Conservation (phyloP, 352 stramenopile genomes). For the Pythium sp. region DNA sequence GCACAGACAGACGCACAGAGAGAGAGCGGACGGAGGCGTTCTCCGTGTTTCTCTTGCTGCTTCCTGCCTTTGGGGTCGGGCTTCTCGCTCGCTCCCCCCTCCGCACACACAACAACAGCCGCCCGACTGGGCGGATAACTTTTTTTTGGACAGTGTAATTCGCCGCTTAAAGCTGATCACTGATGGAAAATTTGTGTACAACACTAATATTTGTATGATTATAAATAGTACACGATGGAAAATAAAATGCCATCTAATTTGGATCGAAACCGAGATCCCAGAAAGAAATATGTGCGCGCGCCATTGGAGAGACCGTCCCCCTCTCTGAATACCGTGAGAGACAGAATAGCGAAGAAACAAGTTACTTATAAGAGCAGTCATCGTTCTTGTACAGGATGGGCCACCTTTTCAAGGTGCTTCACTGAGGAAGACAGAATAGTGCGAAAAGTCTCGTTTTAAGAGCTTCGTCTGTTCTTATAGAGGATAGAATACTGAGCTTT, state of each 20-base stretch:
- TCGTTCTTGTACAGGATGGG: constrained; percentile 1
- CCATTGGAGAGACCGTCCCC: constrained; percentile 3
- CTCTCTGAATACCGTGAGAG: neutral
- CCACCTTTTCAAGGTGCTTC: neutral
- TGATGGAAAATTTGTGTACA: neutral
- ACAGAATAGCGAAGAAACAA: constrained; percentile 1
- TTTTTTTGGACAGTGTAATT: neutral
- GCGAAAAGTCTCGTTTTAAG: neutral
- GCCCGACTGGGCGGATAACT: neutral
- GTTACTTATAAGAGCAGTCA: neutral
- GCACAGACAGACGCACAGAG: neutral
- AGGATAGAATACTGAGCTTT: neutral
- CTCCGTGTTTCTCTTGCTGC: constrained; percentile 2
- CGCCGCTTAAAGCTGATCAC: neutral
- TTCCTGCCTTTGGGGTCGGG: constrained; percentile 10
- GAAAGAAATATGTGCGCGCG: constrained; percentile 3
- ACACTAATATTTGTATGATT: fast-evolving
- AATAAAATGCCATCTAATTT: neutral
- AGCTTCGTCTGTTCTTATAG: neutral
- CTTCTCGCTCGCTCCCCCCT: constrained; percentile 15
- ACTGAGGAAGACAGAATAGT: neutral
- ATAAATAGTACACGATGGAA: neutral
- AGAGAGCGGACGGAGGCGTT: constrained; percentile 1
- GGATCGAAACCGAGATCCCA: neutral
- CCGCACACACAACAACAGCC: constrained; percentile 10